Evolutionary conservation across 148 eudicot genomes (phyloP).

Genomic region (Pouteria glomerata): DNA sequence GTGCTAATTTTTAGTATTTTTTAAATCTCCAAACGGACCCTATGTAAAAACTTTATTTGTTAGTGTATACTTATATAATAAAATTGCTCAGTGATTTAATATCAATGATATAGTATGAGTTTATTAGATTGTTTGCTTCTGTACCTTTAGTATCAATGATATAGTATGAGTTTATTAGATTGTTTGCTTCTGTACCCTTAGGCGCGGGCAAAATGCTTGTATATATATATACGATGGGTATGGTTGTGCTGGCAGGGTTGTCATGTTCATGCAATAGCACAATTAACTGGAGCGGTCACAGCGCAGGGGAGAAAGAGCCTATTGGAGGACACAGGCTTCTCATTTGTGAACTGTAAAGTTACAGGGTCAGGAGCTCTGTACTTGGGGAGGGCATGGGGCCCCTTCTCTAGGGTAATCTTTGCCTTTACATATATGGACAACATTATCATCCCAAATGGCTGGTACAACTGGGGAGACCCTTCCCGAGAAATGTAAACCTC

Average conservation of each 20-base stretch:
- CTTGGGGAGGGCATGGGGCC: slow-evolving; percentile 94
- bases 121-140: no score
- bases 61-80: no score
- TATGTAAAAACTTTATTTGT: no score
- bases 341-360: slow-evolving; percentile 75
- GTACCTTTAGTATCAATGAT: no score
- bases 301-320: slow-evolving; percentile 82
- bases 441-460: slow-evolving; percentile 79
- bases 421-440: slow-evolving; percentile 88
- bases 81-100: no score
- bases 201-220: no score
- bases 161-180: no score
- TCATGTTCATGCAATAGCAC: slow-evolving; percentile 76
- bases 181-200: no score
- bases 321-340: slow-evolving; percentile 81
- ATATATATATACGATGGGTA: no score
- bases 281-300: slow-evolving; percentile 63
- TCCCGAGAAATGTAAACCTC: slow-evolving; percentile 63
- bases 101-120: no score
- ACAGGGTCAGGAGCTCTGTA: slow-evolving; percentile 82
- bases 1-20: no score
- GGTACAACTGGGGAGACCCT: slow-evolving; percentile 92
- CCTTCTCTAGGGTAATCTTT: slow-evolving; percentile 83
- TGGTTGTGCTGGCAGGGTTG: slow-evolving; percentile 67
- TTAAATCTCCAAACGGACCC: no score